Percentiles rank a stretch among this genome's conserved stretches.
These are phyloP conservation scores for Thalia dealbata DNA, from an alignment of 176 grass and related monocot genomes.

Conservation along the genomic window DNA sequence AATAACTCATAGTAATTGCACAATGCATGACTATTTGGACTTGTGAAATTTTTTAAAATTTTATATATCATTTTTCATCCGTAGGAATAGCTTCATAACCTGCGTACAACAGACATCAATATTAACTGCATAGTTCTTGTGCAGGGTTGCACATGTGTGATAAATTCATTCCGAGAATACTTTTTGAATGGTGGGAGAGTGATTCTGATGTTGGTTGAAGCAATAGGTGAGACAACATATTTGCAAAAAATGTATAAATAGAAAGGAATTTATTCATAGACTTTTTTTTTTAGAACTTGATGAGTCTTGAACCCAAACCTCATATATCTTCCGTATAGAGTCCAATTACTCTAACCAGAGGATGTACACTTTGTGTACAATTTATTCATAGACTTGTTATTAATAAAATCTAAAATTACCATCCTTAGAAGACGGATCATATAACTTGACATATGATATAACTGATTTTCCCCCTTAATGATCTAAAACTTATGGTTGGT, in stretches of 20 bases:
- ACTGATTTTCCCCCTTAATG: no score
- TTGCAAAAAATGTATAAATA: neutral
- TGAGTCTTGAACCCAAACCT: no score
- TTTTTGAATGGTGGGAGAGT: slow-evolving; percentile 38
- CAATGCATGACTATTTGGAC: neutral
- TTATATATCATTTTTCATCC: neutral
- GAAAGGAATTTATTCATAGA: neutral
- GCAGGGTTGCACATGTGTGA: slow-evolving; percentile 63
- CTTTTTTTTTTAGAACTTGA: no score
- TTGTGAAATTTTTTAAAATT: neutral
- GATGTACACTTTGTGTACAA: no score
- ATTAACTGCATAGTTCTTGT: neutral
- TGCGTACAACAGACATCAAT: neutral
- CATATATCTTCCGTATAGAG: no score
- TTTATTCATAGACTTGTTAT: slow-evolving; percentile 2
- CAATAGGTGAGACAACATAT: slow-evolving; percentile 49
- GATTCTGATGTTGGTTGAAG: slow-evolving; percentile 64
- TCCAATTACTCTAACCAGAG: no score
- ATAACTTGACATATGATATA: neutral
- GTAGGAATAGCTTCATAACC: neutral
- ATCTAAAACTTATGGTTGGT: neutral
- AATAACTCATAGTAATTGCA: neutral
- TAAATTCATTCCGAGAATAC: slow-evolving; percentile 56
- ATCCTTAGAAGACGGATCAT: neutral
- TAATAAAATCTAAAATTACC: neutral